phyloP scores from a whole-genome alignment of 331 rosid species.

The Rosa hybrid region DNA sequence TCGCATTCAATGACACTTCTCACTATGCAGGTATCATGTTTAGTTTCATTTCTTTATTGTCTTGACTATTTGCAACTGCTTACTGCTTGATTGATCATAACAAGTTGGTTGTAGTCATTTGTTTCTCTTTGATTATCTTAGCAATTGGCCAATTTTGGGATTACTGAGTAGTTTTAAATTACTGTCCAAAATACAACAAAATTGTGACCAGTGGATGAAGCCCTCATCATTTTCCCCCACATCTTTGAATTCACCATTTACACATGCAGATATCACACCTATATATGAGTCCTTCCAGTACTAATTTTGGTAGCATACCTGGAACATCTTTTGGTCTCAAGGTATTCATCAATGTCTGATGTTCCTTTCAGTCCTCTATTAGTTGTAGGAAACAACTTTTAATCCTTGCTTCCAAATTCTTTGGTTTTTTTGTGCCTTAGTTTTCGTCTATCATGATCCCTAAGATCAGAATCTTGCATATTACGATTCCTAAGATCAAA shows the following conservation, averaged over 20 bases:
- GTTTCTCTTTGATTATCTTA: constrained; percentile 28
- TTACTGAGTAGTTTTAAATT: too few species aligned
- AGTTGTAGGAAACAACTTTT: background rate
- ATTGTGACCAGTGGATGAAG: constrained; percentile 84
- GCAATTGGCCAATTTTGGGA: constrained; percentile 58
- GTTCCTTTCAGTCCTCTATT: constrained; percentile 5
- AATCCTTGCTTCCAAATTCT: background rate
- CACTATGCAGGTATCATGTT: constrained; percentile 67
- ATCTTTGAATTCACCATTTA: constrained; percentile 50
- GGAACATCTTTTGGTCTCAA: constrained; percentile 72
- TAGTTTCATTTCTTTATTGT: background rate
- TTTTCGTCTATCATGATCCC: background rate
- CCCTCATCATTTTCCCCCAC: constrained; percentile 56
- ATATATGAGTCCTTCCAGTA: constrained; percentile 54
- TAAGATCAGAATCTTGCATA: background rate
- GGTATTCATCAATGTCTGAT: constrained; percentile 45
- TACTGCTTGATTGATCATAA: constrained; percentile 4
- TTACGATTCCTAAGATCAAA: background rate
- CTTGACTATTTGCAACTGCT: constrained; percentile 60
- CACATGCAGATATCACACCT: constrained; percentile 66
- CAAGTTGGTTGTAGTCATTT: background rate
- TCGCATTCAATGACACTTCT: constrained; percentile 84
- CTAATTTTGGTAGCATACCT: constrained; percentile 49
- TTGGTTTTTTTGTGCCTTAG: background rate
- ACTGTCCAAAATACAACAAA: constrained; percentile 72